phyloP scores from a whole-genome alignment of 371 early-diverging fungal species.

The Apophysomyces elegans region DNA sequence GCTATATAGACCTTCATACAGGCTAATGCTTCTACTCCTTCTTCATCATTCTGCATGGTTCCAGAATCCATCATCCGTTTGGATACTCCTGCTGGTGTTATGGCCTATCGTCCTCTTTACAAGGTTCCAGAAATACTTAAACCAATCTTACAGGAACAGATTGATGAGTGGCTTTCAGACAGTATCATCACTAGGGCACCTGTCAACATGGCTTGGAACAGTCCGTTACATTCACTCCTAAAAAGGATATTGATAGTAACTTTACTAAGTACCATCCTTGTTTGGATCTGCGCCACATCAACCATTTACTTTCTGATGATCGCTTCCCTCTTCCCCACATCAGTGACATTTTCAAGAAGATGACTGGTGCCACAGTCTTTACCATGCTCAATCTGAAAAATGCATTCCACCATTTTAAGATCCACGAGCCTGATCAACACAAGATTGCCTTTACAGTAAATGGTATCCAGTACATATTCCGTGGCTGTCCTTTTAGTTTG shows the following conservation, averaged over 20 bases:
- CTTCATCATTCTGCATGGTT: slow-evolving; percentile 1
- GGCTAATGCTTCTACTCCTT: neutral
- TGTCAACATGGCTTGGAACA: slow-evolving; percentile 15
- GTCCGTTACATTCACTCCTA: slow-evolving; percentile 26
- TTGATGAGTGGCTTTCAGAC: neutral
- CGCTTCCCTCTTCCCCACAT: neutral
- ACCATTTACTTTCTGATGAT: neutral
- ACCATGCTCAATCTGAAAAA: neutral
- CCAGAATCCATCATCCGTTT: slow-evolving; percentile 4
- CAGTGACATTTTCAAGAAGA: neutral
- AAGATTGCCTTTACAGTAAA: neutral
- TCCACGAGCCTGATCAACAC: neutral
- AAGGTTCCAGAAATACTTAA: neutral
- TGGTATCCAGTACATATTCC: neutral
- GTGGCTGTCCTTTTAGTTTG: slow-evolving; percentile 10
- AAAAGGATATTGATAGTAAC: slow-evolving; percentile 20
- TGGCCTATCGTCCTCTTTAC: slow-evolving; percentile 4
- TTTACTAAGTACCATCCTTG: slow-evolving; percentile 16
- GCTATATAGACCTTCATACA: neutral
- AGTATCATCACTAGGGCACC: neutral
- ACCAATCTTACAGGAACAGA: neutral
- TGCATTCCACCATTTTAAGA: neutral
- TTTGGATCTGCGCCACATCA: slow-evolving; percentile 23
- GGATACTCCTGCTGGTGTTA: neutral
- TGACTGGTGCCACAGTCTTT: neutral